Conservation (phyloP, 2,329 filamentous ascomycete species). For the Pseudomassariella vexata region DNA sequence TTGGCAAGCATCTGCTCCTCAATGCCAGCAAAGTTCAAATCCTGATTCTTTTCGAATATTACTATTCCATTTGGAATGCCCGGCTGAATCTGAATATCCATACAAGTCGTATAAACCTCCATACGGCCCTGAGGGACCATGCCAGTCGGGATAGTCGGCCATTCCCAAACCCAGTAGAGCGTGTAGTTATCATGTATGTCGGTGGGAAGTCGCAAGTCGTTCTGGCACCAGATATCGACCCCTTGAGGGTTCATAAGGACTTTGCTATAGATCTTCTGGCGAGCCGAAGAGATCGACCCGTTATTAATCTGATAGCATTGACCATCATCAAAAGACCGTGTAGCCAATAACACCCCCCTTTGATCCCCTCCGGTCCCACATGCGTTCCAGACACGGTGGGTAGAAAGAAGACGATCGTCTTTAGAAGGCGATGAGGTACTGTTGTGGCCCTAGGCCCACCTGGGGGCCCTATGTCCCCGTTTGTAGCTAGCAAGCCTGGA, state of each 20-base stretch:
- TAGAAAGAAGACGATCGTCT: slow-evolving; percentile 2
- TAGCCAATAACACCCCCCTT: slow-evolving; percentile 25
- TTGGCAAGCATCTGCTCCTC: slow-evolving; percentile 2
- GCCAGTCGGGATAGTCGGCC: background rate
- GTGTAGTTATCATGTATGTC: slow-evolving; percentile 1
- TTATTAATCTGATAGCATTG: slow-evolving; percentile 3
- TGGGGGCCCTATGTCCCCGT: too few species aligned
- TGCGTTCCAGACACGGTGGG: background rate
- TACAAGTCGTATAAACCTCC: slow-evolving; percentile 3
- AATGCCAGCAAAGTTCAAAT: background rate
- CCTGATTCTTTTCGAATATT: slow-evolving; percentile 1
- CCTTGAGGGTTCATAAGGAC: slow-evolving; percentile 1
- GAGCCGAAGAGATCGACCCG: slow-evolving; percentile 1
- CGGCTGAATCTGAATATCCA: background rate
- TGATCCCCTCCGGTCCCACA: background rate
- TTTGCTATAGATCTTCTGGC: background rate
- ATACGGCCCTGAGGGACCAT: background rate
- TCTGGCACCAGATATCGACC: slow-evolving; percentile 4
- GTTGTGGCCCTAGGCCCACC: too few species aligned
- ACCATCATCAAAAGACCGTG: background rate
- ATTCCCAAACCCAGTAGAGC: slow-evolving; percentile 4
- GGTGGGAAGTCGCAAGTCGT: slow-evolving; percentile 4
- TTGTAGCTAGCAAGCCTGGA: too few species aligned
- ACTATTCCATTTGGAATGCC: background rate
- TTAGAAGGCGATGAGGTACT: slow-evolving; percentile 3